Conservation (phyloP, 805 yeast genomes). For the Ogataea kodamae region DNA sequence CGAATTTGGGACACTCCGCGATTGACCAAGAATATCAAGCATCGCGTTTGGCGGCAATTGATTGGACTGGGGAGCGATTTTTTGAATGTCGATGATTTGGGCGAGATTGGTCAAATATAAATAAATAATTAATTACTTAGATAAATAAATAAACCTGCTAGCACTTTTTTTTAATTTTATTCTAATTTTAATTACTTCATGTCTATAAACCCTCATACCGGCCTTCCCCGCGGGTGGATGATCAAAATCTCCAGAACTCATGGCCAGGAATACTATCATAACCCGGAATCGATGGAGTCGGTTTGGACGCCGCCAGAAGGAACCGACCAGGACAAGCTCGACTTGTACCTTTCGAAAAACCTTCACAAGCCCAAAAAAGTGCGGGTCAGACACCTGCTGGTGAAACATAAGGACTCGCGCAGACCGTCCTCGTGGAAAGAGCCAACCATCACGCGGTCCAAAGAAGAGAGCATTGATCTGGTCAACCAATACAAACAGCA, state of each 20-base stretch:
- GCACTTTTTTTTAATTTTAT: slow-evolving; percentile 1
- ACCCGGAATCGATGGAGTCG: slow-evolving; percentile 66
- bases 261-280: slow-evolving; percentile 78
- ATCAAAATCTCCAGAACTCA: slow-evolving; percentile 75
- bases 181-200: background rate
- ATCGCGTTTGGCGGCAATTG: slow-evolving; percentile 48
- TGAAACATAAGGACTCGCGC: slow-evolving; percentile 80
- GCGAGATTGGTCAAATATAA: slow-evolving; percentile 17
- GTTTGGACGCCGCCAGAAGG: slow-evolving; percentile 92
- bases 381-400: slow-evolving; percentile 74
- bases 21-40: slow-evolving; percentile 52
- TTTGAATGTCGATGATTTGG: slow-evolving; percentile 61
- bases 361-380: slow-evolving; percentile 60
- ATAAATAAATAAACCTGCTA: too few relatives aligned
- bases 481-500: slow-evolving; percentile 54
- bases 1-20: slow-evolving; percentile 70
- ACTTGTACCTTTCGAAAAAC: slow-evolving; percentile 48
- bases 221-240: slow-evolving; percentile 85
- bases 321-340: slow-evolving; percentile 58
- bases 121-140: too few relatives aligned
- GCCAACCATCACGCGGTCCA: slow-evolving; percentile 67
- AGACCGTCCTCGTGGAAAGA: slow-evolving; percentile 90
- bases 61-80: slow-evolving; percentile 49
- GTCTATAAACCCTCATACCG: slow-evolving; percentile 42
- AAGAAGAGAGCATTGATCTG: slow-evolving; percentile 77